Evolutionary conservation across 345 rosid genomes (phyloP), one percentile per base, ranked within the genome.

Genomic region (Brassica nigra): DNA sequence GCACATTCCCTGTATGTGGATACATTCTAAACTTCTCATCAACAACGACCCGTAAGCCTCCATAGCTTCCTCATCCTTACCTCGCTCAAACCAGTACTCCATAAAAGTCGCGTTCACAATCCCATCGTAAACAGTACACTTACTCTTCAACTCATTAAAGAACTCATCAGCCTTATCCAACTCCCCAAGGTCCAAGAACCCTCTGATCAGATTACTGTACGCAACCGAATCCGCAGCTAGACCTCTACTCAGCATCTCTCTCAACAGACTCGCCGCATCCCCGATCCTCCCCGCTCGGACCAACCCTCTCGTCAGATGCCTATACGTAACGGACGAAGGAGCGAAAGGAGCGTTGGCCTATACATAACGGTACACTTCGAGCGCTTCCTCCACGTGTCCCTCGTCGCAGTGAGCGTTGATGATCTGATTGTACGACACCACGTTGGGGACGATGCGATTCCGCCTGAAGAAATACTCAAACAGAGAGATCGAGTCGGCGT

Each of bases 61-160:
- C 91, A 92, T 87, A 1, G 92, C 98, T 80, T 91, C 97, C 83
- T 85, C 88, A 64, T 86, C 98, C 62, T 88, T 89, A 23, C 93
- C 97, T 79, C 90, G 89, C 52, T 89, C 90, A 78, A 95, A 95
- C 93, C 95, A 95, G 87, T 94, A 91, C 54, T 96, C 98, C 97
- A 96, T 93, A 80, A 85, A 90, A 0, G 98, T 89, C 0, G 97
- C 97, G 76, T 84, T 91, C 62, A 96, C 95, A 58, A 91, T 89
- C 20, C 98, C 99, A 73, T 95, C 99, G 63, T 95, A 95, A 54
- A 92, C 97, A 39, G 86, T 52, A 68, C 98, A 93, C 85, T 90
- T 86, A 75, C 84, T 87, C 70, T 85, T 90, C 84, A 95, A 80
- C 80, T 95, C 99, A 81, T 88, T 90, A 44, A 93, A 95, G 78